Base-by-base conservation (phyloP, 2,329 filamentous ascomycete genomes). In the Zymoseptoria brevis region DNA sequence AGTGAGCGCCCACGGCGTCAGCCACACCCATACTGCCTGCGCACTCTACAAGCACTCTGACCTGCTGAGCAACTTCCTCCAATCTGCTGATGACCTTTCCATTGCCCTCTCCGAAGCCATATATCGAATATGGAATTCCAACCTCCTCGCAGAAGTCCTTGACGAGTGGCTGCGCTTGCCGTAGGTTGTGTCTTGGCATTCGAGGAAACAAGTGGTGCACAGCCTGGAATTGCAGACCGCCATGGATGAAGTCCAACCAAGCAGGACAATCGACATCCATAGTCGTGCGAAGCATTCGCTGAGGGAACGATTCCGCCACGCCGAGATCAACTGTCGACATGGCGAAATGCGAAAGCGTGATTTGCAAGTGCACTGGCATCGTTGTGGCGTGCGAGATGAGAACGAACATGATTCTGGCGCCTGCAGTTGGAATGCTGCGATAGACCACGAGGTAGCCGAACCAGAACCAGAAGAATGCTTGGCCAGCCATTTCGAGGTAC, bases 191-290 rank as follows among this genome's bases (percentile, higher is more conserved):
- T 22, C 86, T 75, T 1, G 87, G 87, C 56, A 88, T 78, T 4
- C 87, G 79, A 2, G 87, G 86, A 67, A 85, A 89, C 9, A 89
- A 72, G 65, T 89, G 86, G 71, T 89, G 86, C 1, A 88, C 81
- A 6, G 82, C 85, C 72, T 89, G 87, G 74, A 89, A 89, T 73
- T 89, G 87, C 26, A 89, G 76, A 1, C 87, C 87, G 54, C 87
- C 87, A 70, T 89, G 86, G 68, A 88, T 79, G 66, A 85, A 89
- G 70, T 89, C 87, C 24, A 89, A 75, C 87, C 86, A 89, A 22
- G 79, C 75, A 0, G 87, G 87, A 72, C 86, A 89, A 66, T 87
- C 85, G 53, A 89, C 83, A 67, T 89, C 87, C 85, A 89, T 87
- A 24, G 86, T 88, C 2, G 86, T 89, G 51, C 86, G 80, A 45